A percentile compares a stretch with the other conserved stretches of the same genome.
Evolutionary conservation across 176 grass and related monocot species (phyloP).

Genomic region (Thinopyrum elongatum): DNA sequence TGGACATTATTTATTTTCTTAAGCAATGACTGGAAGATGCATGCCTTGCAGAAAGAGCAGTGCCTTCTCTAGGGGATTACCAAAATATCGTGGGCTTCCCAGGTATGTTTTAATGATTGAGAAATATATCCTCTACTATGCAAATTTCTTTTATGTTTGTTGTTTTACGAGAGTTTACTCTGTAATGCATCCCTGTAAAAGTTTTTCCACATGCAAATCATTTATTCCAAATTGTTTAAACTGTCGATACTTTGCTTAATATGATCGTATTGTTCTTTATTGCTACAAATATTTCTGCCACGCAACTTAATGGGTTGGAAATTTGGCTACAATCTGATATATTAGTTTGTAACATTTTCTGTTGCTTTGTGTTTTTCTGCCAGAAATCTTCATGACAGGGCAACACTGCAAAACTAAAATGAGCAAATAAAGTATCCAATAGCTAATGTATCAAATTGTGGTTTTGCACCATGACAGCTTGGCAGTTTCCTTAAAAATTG

Average conservation of each 20-base stretch:
- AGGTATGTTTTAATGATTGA: constrained; percentile 46
- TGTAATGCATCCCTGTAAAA: neutral
- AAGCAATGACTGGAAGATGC: constrained; percentile 27
- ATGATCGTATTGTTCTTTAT: neutral
- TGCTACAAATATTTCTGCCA: neutral
- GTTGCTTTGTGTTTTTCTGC: neutral
- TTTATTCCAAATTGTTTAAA: neutral
- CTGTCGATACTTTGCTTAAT: neutral
- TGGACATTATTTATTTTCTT: constrained; percentile 35
- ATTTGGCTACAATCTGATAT: neutral
- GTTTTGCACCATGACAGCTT: constrained; percentile 1
- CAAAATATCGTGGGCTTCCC: constrained; percentile 88
- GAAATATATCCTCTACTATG: constrained; percentile 12
- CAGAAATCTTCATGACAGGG: neutral
- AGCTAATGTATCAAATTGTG: neutral
- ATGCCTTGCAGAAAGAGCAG: constrained; percentile 91
- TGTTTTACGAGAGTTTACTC: neutral
- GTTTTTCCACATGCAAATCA: neutral
- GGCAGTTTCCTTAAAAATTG: neutral
- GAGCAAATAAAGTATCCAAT: neutral
- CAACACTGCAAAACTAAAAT: neutral
- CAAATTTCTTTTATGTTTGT: neutral
- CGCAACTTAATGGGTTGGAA: neutral
- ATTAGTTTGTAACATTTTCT: neutral
- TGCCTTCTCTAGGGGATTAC: constrained; percentile 91